Conservation (phyloP, 306 rosid species). For the Lablab purpureus region DNA sequence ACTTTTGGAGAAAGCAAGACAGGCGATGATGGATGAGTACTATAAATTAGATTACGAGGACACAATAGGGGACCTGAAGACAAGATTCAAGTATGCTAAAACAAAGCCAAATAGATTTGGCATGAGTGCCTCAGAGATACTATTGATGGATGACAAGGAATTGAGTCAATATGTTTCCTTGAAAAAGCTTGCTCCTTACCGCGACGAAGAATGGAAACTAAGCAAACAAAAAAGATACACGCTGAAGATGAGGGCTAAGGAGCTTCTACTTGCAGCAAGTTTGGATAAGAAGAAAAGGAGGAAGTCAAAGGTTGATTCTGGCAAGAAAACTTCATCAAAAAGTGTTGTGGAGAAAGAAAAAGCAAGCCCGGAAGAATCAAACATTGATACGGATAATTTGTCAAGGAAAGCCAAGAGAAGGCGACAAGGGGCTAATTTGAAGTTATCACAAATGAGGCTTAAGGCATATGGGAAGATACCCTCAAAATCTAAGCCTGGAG, state of each 20-base stretch:
- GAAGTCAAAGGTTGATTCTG: slow-evolving; percentile 49
- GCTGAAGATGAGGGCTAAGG: slow-evolving; percentile 71
- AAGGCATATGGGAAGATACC: slow-evolving; percentile 60
- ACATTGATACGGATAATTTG: slow-evolving; percentile 43
- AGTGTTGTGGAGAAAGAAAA: slow-evolving; percentile 48
- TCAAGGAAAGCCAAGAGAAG: slow-evolving; percentile 78
- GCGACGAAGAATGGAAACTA: slow-evolving; percentile 81
- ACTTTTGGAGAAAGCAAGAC: slow-evolving; percentile 82
- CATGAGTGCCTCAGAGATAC: slow-evolving; percentile 62
- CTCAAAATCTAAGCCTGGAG: slow-evolving; percentile 60
- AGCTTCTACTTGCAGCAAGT: slow-evolving; percentile 54
- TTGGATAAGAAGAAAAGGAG: slow-evolving; percentile 45
- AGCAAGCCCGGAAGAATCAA: slow-evolving; percentile 46
- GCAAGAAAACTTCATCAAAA: slow-evolving; percentile 48
- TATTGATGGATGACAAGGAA: slow-evolving; percentile 77
- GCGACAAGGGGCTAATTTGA: slow-evolving; percentile 45
- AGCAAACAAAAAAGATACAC: slow-evolving; percentile 63
- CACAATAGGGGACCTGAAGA: slow-evolving; percentile 87
- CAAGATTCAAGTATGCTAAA: slow-evolving; percentile 91
- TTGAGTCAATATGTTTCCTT: slow-evolving; percentile 80
- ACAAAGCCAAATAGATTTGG: slow-evolving; percentile 76
- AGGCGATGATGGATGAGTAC: slow-evolving; percentile 90
- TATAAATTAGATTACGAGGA: slow-evolving; percentile 89
- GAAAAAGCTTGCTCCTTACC: slow-evolving; percentile 87
- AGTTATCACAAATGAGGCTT: slow-evolving; percentile 57